phyloP scores from a whole-genome alignment of 1,139 yeast species.

The Debaryomyces subglobosus region DNA sequence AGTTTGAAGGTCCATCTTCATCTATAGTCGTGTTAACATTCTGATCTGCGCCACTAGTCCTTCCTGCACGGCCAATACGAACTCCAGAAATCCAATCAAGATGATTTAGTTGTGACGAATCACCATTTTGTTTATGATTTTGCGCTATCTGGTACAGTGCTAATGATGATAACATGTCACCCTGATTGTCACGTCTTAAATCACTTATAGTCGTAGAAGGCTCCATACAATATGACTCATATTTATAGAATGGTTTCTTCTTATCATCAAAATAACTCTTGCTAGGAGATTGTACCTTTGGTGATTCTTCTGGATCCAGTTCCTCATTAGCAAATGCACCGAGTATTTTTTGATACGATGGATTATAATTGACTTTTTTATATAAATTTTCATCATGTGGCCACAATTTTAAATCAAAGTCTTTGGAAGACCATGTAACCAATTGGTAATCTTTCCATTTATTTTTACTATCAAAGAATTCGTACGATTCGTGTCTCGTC shows the following conservation, averaged over 20 bases:
- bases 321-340: conserved; percentile 23
- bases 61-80: conserved; percentile 57
- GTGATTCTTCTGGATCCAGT: conserved; percentile 21
- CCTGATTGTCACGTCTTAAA: conserved; percentile 32
- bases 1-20: conserved; percentile 59
- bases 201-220: conserved; percentile 44
- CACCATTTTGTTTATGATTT: conserved; percentile 28
- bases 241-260: conserved; percentile 21
- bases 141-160: conserved; percentile 39
- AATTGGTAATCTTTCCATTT: conserved; percentile 84
- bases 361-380: conserved; percentile 58
- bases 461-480: conserved; percentile 40
- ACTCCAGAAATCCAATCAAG: conserved; percentile 95
- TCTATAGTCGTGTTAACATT: conserved; percentile 22
- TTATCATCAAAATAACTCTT: conserved; percentile 5
- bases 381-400: conserved; percentile 65
- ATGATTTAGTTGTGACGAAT: conserved; percentile 56
- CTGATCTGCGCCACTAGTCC: conserved; percentile 37
- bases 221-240: conserved; percentile 42
- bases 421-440: conserved; percentile 89
- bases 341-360: conserved; percentile 35
- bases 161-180: conserved; percentile 42
- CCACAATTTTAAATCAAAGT: conserved; percentile 84
- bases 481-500: conserved; percentile 47
- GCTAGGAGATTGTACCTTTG: not conserved